phyloP scores from a whole-genome alignment of 1,139 yeast genomes.

The Debaryomycetaceae sp. region DNA sequence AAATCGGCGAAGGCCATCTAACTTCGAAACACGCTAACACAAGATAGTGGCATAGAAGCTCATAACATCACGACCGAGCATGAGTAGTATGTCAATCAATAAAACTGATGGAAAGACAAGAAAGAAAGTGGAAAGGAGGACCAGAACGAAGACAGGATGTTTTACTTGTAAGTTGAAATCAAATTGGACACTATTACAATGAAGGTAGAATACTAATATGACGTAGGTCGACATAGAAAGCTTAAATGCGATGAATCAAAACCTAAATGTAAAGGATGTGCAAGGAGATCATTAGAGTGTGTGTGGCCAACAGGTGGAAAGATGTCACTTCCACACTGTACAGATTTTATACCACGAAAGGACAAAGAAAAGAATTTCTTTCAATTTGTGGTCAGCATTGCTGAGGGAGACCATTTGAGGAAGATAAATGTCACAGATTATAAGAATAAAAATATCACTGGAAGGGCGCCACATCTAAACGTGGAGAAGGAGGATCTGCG shows the following conservation, averaged over 20 bases:
- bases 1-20: too few species aligned
- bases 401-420: neutral
- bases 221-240: constrained; percentile 1
- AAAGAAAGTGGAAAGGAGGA: neutral
- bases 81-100: too few species aligned
- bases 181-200: too few species aligned
- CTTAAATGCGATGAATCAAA: constrained; percentile 3
- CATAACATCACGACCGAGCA: too few species aligned
- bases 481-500: neutral
- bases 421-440: neutral
- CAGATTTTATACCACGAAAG: constrained; percentile 1
- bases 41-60: too few species aligned
- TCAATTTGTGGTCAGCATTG: neutral
- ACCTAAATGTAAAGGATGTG: constrained; percentile 3
- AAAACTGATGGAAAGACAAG: too few species aligned
- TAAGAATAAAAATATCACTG: too few species aligned
- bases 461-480: neutral
- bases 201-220: too few species aligned
- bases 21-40: too few species aligned
- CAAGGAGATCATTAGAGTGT: constrained; percentile 2
- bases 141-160: constrained; percentile 3
- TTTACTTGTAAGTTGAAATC: constrained; percentile 3
- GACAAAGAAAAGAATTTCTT: neutral
- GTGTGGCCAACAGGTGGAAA: constrained; percentile 1
- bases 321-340: constrained; percentile 1